A percentile compares a stretch with the other conserved stretches of the same genome.
These are phyloP conservation scores for Alternaria longipes DNA, from an alignment of 2,329 filamentous ascomycete genomes.

Conservation along the genomic window DNA sequence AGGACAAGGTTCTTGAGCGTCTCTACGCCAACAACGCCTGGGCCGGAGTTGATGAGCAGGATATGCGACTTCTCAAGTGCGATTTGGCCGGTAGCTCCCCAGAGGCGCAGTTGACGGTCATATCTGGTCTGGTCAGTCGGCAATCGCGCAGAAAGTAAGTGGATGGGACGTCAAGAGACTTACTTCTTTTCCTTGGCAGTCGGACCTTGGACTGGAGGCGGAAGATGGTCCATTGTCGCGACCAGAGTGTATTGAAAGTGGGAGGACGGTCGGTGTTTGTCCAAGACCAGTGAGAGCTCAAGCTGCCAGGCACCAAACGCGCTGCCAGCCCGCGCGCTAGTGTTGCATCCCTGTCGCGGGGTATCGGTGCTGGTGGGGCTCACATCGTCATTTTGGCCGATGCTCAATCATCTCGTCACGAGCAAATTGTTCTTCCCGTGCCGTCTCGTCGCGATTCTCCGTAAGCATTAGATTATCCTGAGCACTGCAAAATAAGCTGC, in stretches of 20 bases:
- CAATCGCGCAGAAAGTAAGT: neutral
- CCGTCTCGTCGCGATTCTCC: neutral
- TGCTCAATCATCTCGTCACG: conserved; percentile 9
- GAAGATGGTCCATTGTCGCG: conserved; percentile 46
- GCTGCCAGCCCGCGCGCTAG: conserved; percentile 21
- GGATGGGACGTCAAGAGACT: neutral
- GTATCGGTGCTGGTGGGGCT: conserved; percentile 13
- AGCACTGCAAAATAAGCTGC: neutral
- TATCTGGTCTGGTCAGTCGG: conserved; percentile 66
- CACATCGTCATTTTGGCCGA: conserved; percentile 14
- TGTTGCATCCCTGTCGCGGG: conserved; percentile 23
- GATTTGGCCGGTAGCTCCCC: conserved; percentile 90
- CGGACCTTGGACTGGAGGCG: conserved; percentile 53
- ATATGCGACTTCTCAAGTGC: conserved; percentile 91
- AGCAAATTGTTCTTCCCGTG: conserved; percentile 9
- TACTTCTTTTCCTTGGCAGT: conserved; percentile 63
- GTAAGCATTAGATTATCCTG: neutral
- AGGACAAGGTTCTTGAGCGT: conserved; percentile 97
- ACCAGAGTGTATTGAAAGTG: neutral
- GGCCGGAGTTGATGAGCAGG: conserved; percentile 85
- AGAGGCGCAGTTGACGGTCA: conserved; percentile 92
- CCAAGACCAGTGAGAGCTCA: conserved; percentile 3
- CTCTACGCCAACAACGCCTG: conserved; percentile 89
- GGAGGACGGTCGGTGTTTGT: conserved; percentile 9
- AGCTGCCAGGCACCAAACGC: conserved; percentile 16